Percentiles rank a stretch among this genome's conserved stretches.
phyloP scores from a whole-genome alignment of 129 eudicot genomes.

The Glebionis coronaria region DNA sequence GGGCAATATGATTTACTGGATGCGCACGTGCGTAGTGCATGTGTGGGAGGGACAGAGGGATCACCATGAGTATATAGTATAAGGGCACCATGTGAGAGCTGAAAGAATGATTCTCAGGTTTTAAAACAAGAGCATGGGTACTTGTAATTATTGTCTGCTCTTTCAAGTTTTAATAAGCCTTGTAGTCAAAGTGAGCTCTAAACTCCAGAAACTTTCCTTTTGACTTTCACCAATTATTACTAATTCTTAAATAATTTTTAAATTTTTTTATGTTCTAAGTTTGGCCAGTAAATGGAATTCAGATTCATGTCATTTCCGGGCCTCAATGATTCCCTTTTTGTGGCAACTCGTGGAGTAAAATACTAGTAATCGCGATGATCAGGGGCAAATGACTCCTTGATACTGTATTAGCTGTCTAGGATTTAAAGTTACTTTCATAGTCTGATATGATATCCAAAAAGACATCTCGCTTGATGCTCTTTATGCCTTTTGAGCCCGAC shows the following conservation, averaged over 20 bases:
- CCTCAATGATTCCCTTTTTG: conserved; percentile 17
- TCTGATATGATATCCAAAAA: conserved; percentile 12
- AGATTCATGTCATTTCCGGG: conserved; percentile 25
- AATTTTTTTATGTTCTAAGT: conserved; percentile 7
- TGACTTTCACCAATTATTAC: conserved; percentile 28
- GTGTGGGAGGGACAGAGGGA: conserved; percentile 33
- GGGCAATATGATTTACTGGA: conserved; percentile 20
- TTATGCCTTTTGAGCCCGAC: no score
- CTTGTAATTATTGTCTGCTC: conserved; percentile 33
- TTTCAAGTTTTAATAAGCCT: conserved; percentile 29
- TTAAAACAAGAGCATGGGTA: conserved; percentile 34
- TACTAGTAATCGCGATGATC: conserved; percentile 5
- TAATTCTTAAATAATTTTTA: not conserved
- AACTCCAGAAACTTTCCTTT: conserved; percentile 40
- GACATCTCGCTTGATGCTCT: not conserved
- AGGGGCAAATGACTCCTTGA: conserved; percentile 1
- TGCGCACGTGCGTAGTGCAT: conserved; percentile 25
- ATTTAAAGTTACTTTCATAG: conserved; percentile 22
- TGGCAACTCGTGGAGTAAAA: conserved; percentile 14
- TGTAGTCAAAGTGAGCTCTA: conserved; percentile 39
- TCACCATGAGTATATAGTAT: conserved; percentile 16
- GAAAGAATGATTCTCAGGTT: conserved; percentile 31
- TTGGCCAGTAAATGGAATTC: conserved; percentile 26
- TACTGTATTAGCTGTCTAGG: conserved; percentile 21
- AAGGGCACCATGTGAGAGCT: conserved; percentile 25